Conservation (phyloP, 305 asterid species). For the Fraxinus greggii region DNA sequence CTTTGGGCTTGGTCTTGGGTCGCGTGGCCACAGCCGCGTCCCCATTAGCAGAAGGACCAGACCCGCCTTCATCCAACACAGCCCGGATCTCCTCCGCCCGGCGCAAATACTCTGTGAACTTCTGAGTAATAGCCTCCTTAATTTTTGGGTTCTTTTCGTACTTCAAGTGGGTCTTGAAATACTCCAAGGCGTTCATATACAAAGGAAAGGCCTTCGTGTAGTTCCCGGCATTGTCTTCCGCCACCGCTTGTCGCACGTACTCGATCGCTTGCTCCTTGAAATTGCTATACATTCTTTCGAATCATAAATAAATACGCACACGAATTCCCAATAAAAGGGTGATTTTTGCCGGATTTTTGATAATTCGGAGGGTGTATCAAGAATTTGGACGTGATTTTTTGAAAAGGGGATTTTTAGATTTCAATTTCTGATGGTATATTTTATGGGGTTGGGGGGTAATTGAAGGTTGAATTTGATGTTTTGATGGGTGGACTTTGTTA, state of each 20-base stretch:
- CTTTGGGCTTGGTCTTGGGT: conserved; percentile 59
- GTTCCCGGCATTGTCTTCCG: conserved; percentile 67
- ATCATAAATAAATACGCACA: conserved; percentile 1
- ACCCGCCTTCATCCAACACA: conserved; percentile 61
- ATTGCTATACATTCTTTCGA: conserved; percentile 53
- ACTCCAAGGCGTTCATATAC: conserved; percentile 70
- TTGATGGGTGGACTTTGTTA: not conserved
- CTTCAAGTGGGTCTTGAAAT: conserved; percentile 63
- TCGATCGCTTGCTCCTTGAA: conserved; percentile 78
- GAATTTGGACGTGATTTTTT: conserved; percentile 1
- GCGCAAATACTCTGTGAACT: conserved; percentile 62
- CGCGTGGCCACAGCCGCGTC: conserved; percentile 62
- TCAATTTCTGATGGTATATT: not conserved
- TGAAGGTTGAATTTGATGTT: not conserved
- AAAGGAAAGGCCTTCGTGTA: conserved; percentile 65
- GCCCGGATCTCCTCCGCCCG: conserved; percentile 76
- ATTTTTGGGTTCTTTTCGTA: conserved; percentile 71
- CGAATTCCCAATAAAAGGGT: not conserved
- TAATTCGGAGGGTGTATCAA: conserved; percentile 11
- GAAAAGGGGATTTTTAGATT: not conserved
- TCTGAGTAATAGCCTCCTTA: conserved; percentile 64
- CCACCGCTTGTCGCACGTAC: conserved; percentile 62
- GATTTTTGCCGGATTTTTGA: not conserved
- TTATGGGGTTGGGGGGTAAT: not conserved
- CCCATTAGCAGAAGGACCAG: conserved; percentile 52